These are phyloP conservation scores for Fusarium beomiforme DNA, from an alignment of 2,329 filamentous ascomycete species.

Conservation along the genomic window DNA sequence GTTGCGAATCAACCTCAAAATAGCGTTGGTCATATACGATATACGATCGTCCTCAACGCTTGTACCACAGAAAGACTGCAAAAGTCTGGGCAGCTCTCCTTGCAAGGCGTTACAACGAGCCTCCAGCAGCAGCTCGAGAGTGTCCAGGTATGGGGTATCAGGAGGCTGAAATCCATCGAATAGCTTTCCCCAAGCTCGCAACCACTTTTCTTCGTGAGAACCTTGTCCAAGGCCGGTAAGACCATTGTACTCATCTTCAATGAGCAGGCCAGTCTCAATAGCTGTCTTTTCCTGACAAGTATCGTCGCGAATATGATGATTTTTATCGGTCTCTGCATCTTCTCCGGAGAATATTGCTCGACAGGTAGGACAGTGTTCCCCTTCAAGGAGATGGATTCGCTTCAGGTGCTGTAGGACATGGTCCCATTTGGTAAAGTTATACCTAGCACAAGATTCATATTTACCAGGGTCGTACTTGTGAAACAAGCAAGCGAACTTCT, in stretches of 20 bases:
- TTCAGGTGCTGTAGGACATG: background rate
- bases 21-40: fast-evolving
- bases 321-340: fast-evolving
- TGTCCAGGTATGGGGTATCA: fast-evolving
- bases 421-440: fast-evolving
- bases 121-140: fast-evolving
- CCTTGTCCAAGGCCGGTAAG: fast-evolving
- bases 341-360: fast-evolving
- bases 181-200: fast-evolving
- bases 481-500: background rate
- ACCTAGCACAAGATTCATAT: background rate
- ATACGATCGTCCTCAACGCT: fast-evolving
- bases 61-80: fast-evolving
- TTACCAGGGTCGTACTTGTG: fast-evolving
- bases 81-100: background rate
- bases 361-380: background rate
- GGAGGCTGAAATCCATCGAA: fast-evolving
- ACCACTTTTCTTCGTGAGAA: background rate
- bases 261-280: fast-evolving
- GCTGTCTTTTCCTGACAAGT: fast-evolving
- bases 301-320: background rate
- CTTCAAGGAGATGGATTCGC: fast-evolving
- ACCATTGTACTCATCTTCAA: fast-evolving
- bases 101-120: fast-evolving
- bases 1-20: background rate